Conservation (phyloP, 352 stramenopile genomes). For the Phytopythium sindhum region DNA sequence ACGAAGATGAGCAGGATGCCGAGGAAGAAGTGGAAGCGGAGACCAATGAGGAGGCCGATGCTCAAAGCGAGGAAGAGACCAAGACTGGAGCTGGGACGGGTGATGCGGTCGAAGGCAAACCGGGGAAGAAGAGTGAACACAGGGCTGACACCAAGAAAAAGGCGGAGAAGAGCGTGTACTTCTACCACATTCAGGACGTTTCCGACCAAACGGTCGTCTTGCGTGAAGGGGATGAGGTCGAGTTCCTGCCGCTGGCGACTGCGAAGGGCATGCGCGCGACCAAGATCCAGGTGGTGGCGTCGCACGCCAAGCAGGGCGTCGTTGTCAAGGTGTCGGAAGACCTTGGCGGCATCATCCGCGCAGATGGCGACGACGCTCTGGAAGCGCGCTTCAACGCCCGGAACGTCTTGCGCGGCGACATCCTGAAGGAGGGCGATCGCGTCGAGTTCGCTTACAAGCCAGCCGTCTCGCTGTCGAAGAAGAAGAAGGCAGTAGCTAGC, state of each 20-base stretch:
- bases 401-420: slow-evolving; percentile 56
- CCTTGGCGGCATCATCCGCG: slow-evolving; percentile 47
- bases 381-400: slow-evolving; percentile 45
- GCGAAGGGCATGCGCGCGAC: slow-evolving; percentile 48
- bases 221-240: slow-evolving; percentile 68
- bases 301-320: slow-evolving; percentile 55
- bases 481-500: slow-evolving; percentile 14
- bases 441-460: slow-evolving; percentile 61
- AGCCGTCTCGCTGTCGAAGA: slow-evolving; percentile 25
- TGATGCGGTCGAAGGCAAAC: neutral
- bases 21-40: slow-evolving; percentile 18
- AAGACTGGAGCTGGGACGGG: neutral
- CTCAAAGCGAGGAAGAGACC: slow-evolving; percentile 6
- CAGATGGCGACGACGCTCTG: slow-evolving; percentile 34
- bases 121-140: neutral
- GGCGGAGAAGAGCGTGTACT: slow-evolving; percentile 29
- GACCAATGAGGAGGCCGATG: neutral
- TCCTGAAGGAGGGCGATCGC: slow-evolving; percentile 60
- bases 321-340: slow-evolving; percentile 50
- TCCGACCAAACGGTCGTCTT: slow-evolving; percentile 47
- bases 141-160: slow-evolving; percentile 10
- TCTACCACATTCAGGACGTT: slow-evolving; percentile 73
- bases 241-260: slow-evolving; percentile 47
- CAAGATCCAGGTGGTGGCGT: slow-evolving; percentile 51
- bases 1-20: slow-evolving; percentile 18